These are phyloP conservation scores for Malassezia brasiliensis DNA, from an alignment of 1,284 basidiomycete genomes.

Conservation along the genomic window DNA sequence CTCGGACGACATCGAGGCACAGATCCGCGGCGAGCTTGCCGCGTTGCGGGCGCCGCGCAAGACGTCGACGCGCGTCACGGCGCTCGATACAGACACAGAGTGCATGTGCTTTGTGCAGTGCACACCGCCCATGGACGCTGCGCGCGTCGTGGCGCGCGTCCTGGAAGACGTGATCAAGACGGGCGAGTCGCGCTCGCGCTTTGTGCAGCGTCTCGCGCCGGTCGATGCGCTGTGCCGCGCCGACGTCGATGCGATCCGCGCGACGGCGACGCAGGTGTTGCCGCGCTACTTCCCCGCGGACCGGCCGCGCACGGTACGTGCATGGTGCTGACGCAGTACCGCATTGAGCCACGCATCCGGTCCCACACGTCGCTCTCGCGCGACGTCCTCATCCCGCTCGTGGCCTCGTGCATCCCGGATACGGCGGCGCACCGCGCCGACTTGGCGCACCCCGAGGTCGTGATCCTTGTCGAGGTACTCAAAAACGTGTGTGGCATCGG, in stretches of 20 bases:
- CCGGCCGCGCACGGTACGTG: constrained; percentile 7
- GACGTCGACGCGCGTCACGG: neutral
- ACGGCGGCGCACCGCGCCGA: constrained; percentile 24
- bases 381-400: constrained; percentile 25
- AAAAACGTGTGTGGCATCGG: constrained; percentile 33
- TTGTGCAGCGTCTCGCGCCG: constrained; percentile 8
- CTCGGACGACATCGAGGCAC: constrained; percentile 32
- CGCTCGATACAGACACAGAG: constrained; percentile 17
- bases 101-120: constrained; percentile 19
- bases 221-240: constrained; percentile 9
- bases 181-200: constrained; percentile 29
- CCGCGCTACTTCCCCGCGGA: constrained; percentile 1
- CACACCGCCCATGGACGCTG: constrained; percentile 15
- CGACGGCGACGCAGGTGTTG: neutral
- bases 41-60: constrained; percentile 15
- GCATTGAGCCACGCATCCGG: constrained; percentile 38
- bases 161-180: constrained; percentile 26
- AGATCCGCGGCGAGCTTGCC: constrained; percentile 33
- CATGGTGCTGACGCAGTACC: constrained; percentile 16
- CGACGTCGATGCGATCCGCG: constrained; percentile 9
- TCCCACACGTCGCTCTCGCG: constrained; percentile 28
- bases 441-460: constrained; percentile 24
- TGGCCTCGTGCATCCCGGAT: constrained; percentile 25
- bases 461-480: constrained; percentile 35
- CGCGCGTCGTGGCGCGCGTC: constrained; percentile 6